Conservation (phyloP, 148 eudicot species). For the Bassia scoparia region DNA sequence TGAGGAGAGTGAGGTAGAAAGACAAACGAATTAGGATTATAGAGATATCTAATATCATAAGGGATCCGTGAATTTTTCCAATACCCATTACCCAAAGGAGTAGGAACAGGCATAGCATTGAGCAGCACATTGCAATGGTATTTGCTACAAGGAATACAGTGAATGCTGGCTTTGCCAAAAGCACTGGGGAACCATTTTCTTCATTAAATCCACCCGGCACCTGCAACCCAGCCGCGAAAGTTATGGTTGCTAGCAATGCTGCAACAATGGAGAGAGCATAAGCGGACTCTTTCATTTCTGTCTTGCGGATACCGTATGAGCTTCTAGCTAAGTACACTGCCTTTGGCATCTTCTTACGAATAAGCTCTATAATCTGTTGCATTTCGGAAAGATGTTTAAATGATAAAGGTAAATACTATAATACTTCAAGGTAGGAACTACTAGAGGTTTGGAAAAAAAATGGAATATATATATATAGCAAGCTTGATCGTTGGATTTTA, state of each 20-base stretch:
- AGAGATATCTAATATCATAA: constrained; percentile 6
- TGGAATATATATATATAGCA: too few relatives aligned
- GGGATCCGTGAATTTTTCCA: neutral
- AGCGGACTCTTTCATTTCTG: constrained; percentile 8
- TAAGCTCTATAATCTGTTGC: neutral
- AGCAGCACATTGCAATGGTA: constrained; percentile 1
- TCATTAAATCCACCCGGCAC: constrained; percentile 16
- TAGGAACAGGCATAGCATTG: constrained; percentile 10
- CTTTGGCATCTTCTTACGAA: neutral
- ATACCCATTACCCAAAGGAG: constrained; percentile 15
- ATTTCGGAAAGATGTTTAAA: too few relatives aligned
- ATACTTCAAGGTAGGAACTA: too few relatives aligned
- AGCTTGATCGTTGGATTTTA: too few relatives aligned
- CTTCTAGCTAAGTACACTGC: constrained; percentile 3
- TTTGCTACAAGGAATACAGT: neutral
- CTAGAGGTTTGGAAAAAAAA: too few relatives aligned
- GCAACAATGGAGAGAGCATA: constrained; percentile 11
- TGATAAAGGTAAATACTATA: too few relatives aligned
- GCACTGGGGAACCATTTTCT: constrained; percentile 1
- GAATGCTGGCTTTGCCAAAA: neutral
- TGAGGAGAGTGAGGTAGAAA: constrained; percentile 4
- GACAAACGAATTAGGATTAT: constrained; percentile 2
- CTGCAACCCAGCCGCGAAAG: constrained; percentile 17
- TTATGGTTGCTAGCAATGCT: constrained; percentile 11
- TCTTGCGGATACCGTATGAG: constrained; percentile 6